Base-by-base conservation (phyloP, 1,139 yeast species). In the Candida mesenterica region DNA sequence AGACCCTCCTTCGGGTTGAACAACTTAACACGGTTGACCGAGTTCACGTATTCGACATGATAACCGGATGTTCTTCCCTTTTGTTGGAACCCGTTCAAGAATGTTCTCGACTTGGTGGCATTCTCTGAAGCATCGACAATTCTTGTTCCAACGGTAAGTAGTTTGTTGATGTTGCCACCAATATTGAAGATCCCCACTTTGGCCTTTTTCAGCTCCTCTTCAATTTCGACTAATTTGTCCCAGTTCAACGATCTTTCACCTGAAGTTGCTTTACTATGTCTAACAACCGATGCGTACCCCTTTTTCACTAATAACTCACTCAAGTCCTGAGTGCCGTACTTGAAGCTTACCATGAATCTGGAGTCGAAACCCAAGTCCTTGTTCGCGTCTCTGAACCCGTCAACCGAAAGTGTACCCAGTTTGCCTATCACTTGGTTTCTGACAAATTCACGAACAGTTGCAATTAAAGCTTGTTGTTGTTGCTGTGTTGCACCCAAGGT, bases 41-140 rank as follows among this genome's bases (percentile, higher is more conserved):
- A 68, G 14, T 81, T 68, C 32, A 87, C 78, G 50, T 71, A 82
- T 42, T 88, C 96, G 24, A 87, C 89, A 40, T 68, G 60, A 44
- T 78, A 75, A 2, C 68, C 71, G 15, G 80, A 62, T 36, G 85
- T 72, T 45, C 77, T 70, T 18, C 78, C 74, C 61, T 82, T 82
- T 52, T 76, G 78, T 52, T 76, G 78, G 49, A 87, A 75, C 1
- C 87, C 78, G 41, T 83, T 74, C 50, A 85, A 66, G 53, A 82
- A 86, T 2, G 90, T 80, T 46, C 79, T 80, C 26, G 96, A 89
- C 51, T 86, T 79, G 36, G 81, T 64, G 6, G 74, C 68, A 45
- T 73, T 77, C 55, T 85, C 95, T 9, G 92, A 82, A 3, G 95
- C 95, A 56, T 88, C 94, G 28, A 85, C 84, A 28, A 80, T 62